Conservation (phyloP, 805 yeast genomes). For the Yarrowia divulgata region DNA sequence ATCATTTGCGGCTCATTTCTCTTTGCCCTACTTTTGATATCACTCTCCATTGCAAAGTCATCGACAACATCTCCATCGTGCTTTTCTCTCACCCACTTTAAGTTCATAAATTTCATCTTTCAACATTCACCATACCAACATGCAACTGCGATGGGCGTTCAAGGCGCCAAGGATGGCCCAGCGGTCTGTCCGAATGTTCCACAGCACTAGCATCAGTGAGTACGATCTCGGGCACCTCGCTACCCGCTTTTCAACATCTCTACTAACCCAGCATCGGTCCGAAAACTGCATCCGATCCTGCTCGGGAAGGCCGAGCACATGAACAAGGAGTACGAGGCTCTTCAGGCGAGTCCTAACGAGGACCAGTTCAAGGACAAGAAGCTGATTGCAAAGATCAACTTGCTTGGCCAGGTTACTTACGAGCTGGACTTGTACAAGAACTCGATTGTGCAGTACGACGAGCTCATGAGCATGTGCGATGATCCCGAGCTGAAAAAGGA, state of each 20-base stretch:
- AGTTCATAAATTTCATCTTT: conserved; percentile 14
- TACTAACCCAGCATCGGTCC: conserved; percentile 23
- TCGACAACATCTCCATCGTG: too few species aligned
- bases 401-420: conserved; percentile 55
- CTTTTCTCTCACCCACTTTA: not conserved
- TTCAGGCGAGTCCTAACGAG: conserved; percentile 55
- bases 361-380: conserved; percentile 53
- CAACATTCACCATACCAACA: conserved; percentile 4
- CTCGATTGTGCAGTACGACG: conserved; percentile 49
- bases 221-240: not conserved
- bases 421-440: conserved; percentile 48
- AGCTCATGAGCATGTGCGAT: conserved; percentile 55
- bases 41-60: too few species aligned
- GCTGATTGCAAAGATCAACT: conserved; percentile 59
- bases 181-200: conserved; percentile 6
- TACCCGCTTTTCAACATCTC: not conserved
- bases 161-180: conserved; percentile 15
- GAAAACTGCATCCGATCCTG: conserved; percentile 59
- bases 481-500: conserved; percentile 63
- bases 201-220: conserved; percentile 15
- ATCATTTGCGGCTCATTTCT: too few species aligned
- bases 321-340: conserved; percentile 52
- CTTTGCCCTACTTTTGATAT: too few species aligned
- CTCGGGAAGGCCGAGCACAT: conserved; percentile 57
- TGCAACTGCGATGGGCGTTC: conserved; percentile 28